Evolutionary conservation across 306 rosid genomes (phyloP), one percentile per base, ranked within the genome.

Genomic region (Macrotyloma uniflorum): DNA sequence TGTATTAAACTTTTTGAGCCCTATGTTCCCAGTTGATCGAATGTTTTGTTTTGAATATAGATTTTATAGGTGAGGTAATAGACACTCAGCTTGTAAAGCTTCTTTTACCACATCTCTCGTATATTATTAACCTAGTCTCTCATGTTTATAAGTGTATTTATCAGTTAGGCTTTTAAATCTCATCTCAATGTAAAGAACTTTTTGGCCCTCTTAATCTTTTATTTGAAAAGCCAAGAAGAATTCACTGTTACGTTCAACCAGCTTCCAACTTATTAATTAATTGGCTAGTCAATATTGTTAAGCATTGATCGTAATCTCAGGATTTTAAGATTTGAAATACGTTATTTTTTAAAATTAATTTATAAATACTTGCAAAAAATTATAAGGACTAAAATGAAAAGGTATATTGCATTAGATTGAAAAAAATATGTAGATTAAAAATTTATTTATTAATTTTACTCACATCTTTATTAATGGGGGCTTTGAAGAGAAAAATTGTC

Each of bases 1-100:
- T 89, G 92, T 32, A 84, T 82, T 80, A 93, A 85, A 85, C 99
- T 95, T 75, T 95, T 95, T 65, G 98, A 95, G 75, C 93, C 91
- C 2, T 91, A 87, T 54, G 73, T 83, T 72, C 92, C 85, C 36
- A 62, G 77, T 70, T 85, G 87, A 81, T 76, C 42, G 18, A 43
- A 30, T 49, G 64, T 49, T 75, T 63, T 53, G 45, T 55, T 77
- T 78, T 72, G 68, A 68, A 68, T 73, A 61, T 74, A 72, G 77
- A 30, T 81, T 81, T 61, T 75, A 10, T 79, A 85, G 83, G 62
- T 69, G 76, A 47, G 79, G 82, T 83, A 10, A 85, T 61, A 72
- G 50, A 73, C 49, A 51, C 72, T 36, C 51, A 72, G 82, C 79
- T 75, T 80, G 87, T 83, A 80, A 77, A 79, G 76, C 65, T 69